Base-by-base conservation (phyloP, 202 grass and related monocot genomes). In the Digitaria exilis region DNA sequence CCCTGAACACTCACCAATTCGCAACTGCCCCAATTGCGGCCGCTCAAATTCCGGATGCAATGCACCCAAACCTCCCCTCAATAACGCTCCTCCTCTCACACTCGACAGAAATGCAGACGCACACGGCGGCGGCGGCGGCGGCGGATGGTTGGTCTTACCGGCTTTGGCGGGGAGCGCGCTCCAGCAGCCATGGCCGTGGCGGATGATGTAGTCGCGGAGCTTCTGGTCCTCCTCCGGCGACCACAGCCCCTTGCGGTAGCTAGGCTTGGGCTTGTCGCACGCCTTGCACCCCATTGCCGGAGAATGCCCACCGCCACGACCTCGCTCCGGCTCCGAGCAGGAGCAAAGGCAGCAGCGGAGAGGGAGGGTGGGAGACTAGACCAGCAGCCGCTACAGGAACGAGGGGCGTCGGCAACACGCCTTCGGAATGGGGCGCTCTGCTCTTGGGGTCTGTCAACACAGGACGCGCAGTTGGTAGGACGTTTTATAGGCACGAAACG, bases 171-270 rank as follows among this genome's bases (percentile, higher is more conserved):
- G 88, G 21, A 94, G 71, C 16, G 82, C 83, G 85, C 88, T 91
- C 88, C 88, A 94, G 85, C 86, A 88, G 73, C 88, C 78, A 10
- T 94, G 88, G 43, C 88, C 88, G 41, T 90, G 75, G 24, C 65
- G 82, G 49, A 85, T 14, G 68, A 94, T 88, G 91, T 88, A 91
- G 55, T 79, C 82, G 59, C 82, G 85, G 77, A 94, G 88, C 85
- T 88, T 94, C 73, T 91, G 29, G 70, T 94, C 91, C 75, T 94
- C 91, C 71, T 91, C 91, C 68, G 91, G 91, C 55, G 91, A 94
- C 91, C 91, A 94, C 69, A 94, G 88, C 62, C 91, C 91, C 78
- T 91, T 94, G 64, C 85, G 83, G 88, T 81, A 94, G 70, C n/a
- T 88, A 48, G 80, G 82, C 69, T 84, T 85, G 15, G 93, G 91